Evolutionary conservation across 2,329 filamentous ascomycete species (phyloP).

Genomic region (Blastomyces percursus): DNA sequence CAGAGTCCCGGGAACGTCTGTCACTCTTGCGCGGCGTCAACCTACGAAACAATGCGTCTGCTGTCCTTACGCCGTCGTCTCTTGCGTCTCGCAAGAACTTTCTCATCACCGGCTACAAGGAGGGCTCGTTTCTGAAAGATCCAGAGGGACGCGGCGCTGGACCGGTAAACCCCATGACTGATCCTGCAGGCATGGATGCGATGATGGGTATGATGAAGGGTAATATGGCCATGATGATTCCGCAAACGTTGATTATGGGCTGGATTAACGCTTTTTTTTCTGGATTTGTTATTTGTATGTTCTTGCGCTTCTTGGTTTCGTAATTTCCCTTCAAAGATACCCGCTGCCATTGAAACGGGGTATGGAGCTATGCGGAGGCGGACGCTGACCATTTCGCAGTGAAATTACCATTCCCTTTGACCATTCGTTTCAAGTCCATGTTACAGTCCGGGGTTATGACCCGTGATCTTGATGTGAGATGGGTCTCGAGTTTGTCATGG

Average conservation of each 20-base stretch:
- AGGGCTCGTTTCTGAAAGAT: slow-evolving; percentile 78
- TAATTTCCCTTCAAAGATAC: background rate
- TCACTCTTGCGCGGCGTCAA: slow-evolving; percentile 73
- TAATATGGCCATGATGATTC: slow-evolving; percentile 99
- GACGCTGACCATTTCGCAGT: slow-evolving; percentile 40
- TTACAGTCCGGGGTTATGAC: slow-evolving; percentile 94
- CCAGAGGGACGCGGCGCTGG: slow-evolving; percentile 77
- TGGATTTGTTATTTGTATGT: slow-evolving; percentile 88
- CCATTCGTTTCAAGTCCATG: slow-evolving; percentile 99
- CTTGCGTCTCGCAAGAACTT: slow-evolving; percentile 74
- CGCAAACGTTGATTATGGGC: slow-evolving; percentile 97
- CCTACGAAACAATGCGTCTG: slow-evolving; percentile 70
- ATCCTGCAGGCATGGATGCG: slow-evolving; percentile 94
- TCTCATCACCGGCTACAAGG: slow-evolving; percentile 70
- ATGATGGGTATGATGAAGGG: slow-evolving; percentile 99
- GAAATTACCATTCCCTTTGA: slow-evolving; percentile 94
- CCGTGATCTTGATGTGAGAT: slow-evolving; percentile 88
- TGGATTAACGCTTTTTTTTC: slow-evolving; percentile 99
- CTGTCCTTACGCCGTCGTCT: slow-evolving; percentile 63
- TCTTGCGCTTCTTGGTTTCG: background rate
- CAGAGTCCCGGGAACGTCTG: slow-evolving; percentile 63
- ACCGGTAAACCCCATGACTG: slow-evolving; percentile 84
- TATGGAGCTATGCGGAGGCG: background rate
- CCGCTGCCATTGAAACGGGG: slow-evolving; percentile 1
- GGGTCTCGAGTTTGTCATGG: slow-evolving; percentile 98